Percentiles rank a stretch among this genome's conserved stretches.
Evolutionary conservation across 306 rosid genomes (phyloP).

Genomic region (Cucurbita moschata): DNA sequence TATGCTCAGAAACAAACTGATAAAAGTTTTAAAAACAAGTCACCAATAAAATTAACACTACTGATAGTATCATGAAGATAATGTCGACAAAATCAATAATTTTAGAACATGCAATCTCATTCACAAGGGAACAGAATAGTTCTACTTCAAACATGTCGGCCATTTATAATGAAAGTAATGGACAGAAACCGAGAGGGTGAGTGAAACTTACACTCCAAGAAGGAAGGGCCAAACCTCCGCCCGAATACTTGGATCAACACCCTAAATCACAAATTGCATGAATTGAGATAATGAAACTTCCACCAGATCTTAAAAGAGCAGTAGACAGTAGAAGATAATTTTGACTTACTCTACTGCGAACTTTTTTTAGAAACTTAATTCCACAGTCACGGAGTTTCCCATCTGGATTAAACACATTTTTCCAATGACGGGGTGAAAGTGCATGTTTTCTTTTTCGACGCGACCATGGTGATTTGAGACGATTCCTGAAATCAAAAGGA

Average conservation of each 20-base stretch:
- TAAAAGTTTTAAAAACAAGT: not conserved
- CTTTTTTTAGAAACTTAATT: constrained; percentile 81
- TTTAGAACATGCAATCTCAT: not conserved
- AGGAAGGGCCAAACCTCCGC: constrained; percentile 98
- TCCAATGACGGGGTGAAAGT: constrained; percentile 75
- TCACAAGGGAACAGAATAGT: not conserved
- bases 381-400: constrained; percentile 85
- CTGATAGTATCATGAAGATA: not conserved
- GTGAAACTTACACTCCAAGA: constrained; percentile 85
- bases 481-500: constrained; percentile 35
- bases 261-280: constrained; percentile 36
- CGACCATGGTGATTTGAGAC: constrained; percentile 98
- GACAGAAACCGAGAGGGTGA: not conserved
- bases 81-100: not conserved
- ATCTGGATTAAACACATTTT: constrained; percentile 52
- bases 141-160: not conserved
- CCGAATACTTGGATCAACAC: constrained; percentile 84
- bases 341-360: constrained; percentile 92
- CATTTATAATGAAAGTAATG: not conserved
- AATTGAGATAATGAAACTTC: not conserved
- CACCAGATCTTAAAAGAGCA: not conserved
- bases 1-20: not conserved
- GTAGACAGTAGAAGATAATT: not conserved
- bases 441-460: constrained; percentile 82
- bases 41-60: not conserved